Base-by-base conservation (phyloP, 1,284 basidiomycete genomes). In the Ganoderma boninense region DNA sequence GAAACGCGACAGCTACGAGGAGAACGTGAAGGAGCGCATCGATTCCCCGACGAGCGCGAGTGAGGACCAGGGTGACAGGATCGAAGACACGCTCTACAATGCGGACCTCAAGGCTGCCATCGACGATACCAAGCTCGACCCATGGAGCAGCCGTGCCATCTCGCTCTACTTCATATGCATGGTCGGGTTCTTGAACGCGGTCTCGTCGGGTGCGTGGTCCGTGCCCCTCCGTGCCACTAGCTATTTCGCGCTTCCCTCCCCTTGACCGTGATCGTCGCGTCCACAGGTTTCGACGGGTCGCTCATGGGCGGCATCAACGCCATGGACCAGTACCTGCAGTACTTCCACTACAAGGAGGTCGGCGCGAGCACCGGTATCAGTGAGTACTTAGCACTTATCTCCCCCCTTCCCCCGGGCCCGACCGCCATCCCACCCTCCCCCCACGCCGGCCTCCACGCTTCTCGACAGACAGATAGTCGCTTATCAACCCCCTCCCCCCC, bases 221-320 rank as follows among this genome's bases (percentile, higher is more conserved):
- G n/a, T n/a, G n/a, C n/a, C 23, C 32, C 23, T 52, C 11, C 11
- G 23, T 52, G 23, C 13, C 46, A 10, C n/a, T n/a, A n/a, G n/a
- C n/a, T 6, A n/a, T 44, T 11, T 52, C 23, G n/a, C 44, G 11
- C 49, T 18, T 14, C 6, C 20, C 23, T 59, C 26, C 14, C 26
- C 68, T 32, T 32, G 29, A 32, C 29, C 29, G 29, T 69, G 46
- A 66, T 42, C 43, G 7, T 29, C 60, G 20, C 35, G n/a, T 26
- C 35, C 26, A 20, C 61, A 69, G 69, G 69, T 38, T 69, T 69
- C 44, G 69, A 69, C 26, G 69, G 69, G 1, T 69, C 69, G 11
- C 69, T 69, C 44, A 69, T 69, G 69, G 69, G 69, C 14, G 69
- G 69, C 11, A 69, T 69, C 61, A 69, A 69, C 42, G 69, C 69